These are phyloP conservation scores for Zelonia costaricensis DNA, from an alignment of 208 protist genomes.

Conservation along the genomic window DNA sequence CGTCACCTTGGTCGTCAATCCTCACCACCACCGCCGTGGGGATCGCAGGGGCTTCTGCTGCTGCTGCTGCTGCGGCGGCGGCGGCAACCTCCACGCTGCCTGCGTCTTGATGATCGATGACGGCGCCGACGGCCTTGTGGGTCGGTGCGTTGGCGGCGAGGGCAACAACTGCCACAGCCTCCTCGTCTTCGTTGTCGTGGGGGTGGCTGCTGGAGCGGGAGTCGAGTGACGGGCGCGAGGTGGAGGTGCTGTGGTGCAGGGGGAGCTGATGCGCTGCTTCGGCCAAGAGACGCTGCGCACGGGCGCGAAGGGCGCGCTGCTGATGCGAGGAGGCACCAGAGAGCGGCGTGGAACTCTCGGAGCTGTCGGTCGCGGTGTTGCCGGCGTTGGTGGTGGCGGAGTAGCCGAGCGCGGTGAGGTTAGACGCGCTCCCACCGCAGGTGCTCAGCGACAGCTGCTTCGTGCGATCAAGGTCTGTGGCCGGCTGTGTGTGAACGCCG, in stretches of 20 bases:
- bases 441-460: slow-evolving; percentile 15
- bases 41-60: too few relatives aligned
- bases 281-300: slow-evolving; percentile 7
- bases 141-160: neutral
- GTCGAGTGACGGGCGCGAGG: slow-evolving; percentile 11
- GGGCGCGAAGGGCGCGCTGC: slow-evolving; percentile 5
- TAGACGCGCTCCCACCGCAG: slow-evolving; percentile 21
- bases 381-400: slow-evolving; percentile 15
- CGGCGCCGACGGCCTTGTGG: neutral
- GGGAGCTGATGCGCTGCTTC: slow-evolving; percentile 10
- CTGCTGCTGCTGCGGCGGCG: too few relatives aligned
- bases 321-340: slow-evolving; percentile 22
- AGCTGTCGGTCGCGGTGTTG: slow-evolving; percentile 18
- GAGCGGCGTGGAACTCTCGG: slow-evolving; percentile 21
- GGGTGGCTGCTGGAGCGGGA: slow-evolving; percentile 21
- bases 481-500: too few relatives aligned
- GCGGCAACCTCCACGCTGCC: neutral
- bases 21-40: too few relatives aligned
- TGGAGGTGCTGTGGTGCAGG: neutral
- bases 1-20: neutral
- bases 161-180: too few relatives aligned
- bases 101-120: neutral
- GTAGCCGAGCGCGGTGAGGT: slow-evolving; percentile 11
- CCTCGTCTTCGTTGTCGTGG: slow-evolving; percentile 12
- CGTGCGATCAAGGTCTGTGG: neutral